phyloP scores from a whole-genome alignment of 345 rosid genomes.

The Populus ilicifolia region DNA sequence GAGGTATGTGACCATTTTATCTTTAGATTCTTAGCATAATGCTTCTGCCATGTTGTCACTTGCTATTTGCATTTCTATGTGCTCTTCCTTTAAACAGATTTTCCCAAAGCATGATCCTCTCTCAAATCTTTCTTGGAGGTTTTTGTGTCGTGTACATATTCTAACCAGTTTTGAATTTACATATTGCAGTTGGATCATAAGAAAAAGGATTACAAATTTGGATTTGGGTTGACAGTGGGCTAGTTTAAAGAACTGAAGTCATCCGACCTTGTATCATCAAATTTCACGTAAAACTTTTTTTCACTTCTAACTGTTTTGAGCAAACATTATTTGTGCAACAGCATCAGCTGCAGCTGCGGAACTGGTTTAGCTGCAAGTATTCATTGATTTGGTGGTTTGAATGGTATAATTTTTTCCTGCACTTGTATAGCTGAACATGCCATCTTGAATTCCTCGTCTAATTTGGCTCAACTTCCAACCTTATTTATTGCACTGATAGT shows the following conservation, averaged over 20 bases:
- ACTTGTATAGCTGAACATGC: not conserved
- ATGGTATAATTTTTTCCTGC: too few species aligned
- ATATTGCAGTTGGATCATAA: constrained; percentile 74
- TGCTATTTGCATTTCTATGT: too few species aligned
- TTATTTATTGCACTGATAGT: too few species aligned
- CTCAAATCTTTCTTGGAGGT: too few species aligned
- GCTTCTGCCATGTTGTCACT: too few species aligned
- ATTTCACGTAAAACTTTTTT: not conserved
- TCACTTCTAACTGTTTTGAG: not conserved
- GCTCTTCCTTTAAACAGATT: too few species aligned
- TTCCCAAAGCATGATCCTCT: too few species aligned
- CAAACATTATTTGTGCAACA: constrained; percentile 7
- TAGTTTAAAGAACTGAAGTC: constrained; percentile 17
- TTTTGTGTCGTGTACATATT: not conserved
- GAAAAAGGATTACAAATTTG: constrained; percentile 94
- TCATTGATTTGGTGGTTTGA: constrained; percentile 8
- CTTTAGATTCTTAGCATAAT: too few species aligned
- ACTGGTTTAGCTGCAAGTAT: constrained; percentile 5
- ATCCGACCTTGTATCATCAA: not conserved
- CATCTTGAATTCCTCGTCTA: too few species aligned
- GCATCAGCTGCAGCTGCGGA: constrained; percentile 5
- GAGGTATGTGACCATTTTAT: constrained; percentile 48
- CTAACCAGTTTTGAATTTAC: not conserved
- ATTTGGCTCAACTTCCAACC: too few species aligned
- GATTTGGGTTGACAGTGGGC: constrained; percentile 89